A percentile compares a stretch with the other conserved stretches of the same genome.
These are phyloP conservation scores for Ormosia emarginata DNA, from an alignment of 306 rosid species.

Conservation along the genomic window DNA sequence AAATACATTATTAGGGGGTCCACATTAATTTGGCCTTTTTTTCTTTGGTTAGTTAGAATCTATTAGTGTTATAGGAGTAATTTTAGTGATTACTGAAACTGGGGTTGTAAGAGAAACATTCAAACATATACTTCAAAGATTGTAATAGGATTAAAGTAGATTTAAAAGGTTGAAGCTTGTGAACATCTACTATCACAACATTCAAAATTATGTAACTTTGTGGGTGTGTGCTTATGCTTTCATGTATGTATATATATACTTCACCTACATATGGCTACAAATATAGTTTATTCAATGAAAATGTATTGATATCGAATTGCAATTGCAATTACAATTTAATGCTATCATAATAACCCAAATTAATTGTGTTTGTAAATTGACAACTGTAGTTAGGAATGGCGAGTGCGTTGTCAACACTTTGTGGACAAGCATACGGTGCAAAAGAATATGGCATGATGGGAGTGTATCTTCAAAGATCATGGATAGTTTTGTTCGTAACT, in stretches of 20 bases:
- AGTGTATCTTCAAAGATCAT: constrained; percentile 57
- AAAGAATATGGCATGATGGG: constrained; percentile 55
- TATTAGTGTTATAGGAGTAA: neutral
- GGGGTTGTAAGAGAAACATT: neutral
- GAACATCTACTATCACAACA: neutral
- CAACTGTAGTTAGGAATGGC: constrained; percentile 51
- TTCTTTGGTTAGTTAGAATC: neutral
- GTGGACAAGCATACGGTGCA: constrained; percentile 67
- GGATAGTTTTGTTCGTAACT: constrained; percentile 31
- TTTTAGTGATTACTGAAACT: neutral
- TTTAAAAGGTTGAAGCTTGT: constrained; percentile 2
- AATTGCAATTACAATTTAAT: neutral
- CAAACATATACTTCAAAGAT: neutral
- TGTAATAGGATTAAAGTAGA: neutral
- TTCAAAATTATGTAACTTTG: neutral
- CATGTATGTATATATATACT: neutral
- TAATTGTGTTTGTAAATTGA: neutral
- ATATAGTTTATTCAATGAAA: neutral
- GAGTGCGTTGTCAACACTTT: constrained; percentile 51
- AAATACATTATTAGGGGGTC: no score
- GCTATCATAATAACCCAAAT: neutral
- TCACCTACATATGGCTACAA: neutral
- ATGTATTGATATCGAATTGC: neutral
- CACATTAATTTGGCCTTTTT: neutral
- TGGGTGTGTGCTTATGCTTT: neutral